phyloP scores from a whole-genome alignment of 441 rosid genomes.

The Bruguiera hainesii region DNA sequence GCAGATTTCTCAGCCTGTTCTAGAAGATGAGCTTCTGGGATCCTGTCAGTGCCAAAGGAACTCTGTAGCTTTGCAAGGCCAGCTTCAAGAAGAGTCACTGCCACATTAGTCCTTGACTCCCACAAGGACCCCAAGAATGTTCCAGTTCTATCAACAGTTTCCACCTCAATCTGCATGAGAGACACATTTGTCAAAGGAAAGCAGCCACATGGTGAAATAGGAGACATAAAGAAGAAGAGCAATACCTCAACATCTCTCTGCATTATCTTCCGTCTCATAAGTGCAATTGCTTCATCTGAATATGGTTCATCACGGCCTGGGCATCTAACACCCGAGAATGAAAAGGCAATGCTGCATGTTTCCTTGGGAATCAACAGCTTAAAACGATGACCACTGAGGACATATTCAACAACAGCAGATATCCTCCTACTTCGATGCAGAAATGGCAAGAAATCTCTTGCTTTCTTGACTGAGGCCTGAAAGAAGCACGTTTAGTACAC shows the following conservation, averaged over 20 bases:
- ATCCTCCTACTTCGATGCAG: conserved; percentile 69
- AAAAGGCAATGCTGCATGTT: conserved; percentile 91
- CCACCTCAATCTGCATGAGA: conserved; percentile 70
- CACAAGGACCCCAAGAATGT: conserved; percentile 96
- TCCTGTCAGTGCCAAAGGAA: conserved; percentile 78
- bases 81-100: conserved; percentile 73
- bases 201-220: conserved; percentile 17
- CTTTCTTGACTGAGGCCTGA: conserved; percentile 83
- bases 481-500: conserved; percentile 15
- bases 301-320: conserved; percentile 92
- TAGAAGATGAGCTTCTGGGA: conserved; percentile 79
- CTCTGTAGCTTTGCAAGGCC: conserved; percentile 91
- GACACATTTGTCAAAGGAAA: conserved; percentile 14
- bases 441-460: conserved; percentile 85
- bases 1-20: conserved; percentile 88
- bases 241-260: conserved; percentile 97
- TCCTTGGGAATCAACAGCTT: conserved; percentile 92
- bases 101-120: conserved; percentile 80
- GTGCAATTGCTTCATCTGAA: conserved; percentile 90
- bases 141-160: conserved; percentile 91
- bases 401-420: conserved; percentile 92
- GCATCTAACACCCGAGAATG: conserved; percentile 98
- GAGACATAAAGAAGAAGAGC: conserved; percentile 2
- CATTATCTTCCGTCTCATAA: conserved; percentile 93
- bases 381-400: conserved; percentile 96